These are phyloP conservation scores for Eucalyptus pauciflora DNA, from an alignment of 345 rosid species.

Conservation along the genomic window DNA sequence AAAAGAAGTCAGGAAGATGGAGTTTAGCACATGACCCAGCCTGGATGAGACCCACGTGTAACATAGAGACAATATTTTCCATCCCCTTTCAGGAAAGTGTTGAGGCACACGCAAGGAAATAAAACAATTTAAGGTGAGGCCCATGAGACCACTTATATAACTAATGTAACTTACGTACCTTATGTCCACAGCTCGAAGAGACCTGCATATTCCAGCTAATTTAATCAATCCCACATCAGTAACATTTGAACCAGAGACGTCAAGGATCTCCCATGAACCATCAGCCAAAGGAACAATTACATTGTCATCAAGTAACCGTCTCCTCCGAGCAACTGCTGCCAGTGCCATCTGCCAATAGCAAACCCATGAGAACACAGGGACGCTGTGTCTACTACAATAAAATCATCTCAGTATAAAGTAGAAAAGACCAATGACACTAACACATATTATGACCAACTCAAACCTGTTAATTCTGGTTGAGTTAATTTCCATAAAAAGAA, in stretches of 20 bases:
- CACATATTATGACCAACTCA: neutral
- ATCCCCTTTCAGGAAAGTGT: neutral
- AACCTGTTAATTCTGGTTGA: neutral
- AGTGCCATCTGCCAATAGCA: slow-evolving; percentile 32
- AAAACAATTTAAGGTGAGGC: neutral
- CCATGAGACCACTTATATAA: neutral
- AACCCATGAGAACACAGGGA: neutral
- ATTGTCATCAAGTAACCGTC: slow-evolving; percentile 50
- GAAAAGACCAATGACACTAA: neutral
- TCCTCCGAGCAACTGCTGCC: slow-evolving; percentile 78
- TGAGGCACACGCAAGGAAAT: neutral
- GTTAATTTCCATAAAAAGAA: neutral
- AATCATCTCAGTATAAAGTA: neutral
- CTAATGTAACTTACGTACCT: slow-evolving; percentile 25
- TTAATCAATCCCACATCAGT: slow-evolving; percentile 49
- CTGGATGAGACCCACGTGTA: neutral
- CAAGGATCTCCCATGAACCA: slow-evolving; percentile 76
- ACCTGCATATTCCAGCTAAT: slow-evolving; percentile 49
- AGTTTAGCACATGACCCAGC: neutral
- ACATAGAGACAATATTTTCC: neutral
- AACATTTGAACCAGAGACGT: slow-evolving; percentile 69
- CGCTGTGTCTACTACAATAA: neutral
- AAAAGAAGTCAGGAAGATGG: neutral
- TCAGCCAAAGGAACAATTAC: slow-evolving; percentile 59
- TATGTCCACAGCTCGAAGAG: slow-evolving; percentile 73